Base-by-base conservation (phyloP, 768 basidiomycete genomes). In the Leucocoprinus birnbaumii region DNA sequence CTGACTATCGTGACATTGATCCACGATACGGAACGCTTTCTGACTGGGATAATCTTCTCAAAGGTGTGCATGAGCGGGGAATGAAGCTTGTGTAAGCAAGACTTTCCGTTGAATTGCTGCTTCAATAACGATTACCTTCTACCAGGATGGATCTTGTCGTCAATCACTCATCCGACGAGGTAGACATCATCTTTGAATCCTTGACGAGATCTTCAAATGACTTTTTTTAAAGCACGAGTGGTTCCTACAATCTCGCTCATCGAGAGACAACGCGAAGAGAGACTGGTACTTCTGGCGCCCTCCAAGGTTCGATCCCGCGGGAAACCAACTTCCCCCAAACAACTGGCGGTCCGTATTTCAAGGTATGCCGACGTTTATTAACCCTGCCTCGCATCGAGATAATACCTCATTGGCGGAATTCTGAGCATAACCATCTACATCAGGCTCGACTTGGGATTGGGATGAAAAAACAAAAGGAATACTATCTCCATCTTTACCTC, bases 231-330 rank as follows among this genome's bases (percentile, higher is more conserved):
- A 89, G 85, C 89, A 89, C 60, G 75, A 73, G 10, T 91, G 89
- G 89, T 91, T 89, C 70, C 57, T 75, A 27, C 73, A 81, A 61
- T 85, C 86, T 22, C 71, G 70, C 26, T 71, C 79, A 59, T 65
- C 75, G 68, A 64, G 80, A 71, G 65, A 71, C 6, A 73, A 79
- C 62, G 77, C 83, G 0, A 88, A 86, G 66, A 78, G 87, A 13
- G 80, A 89, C 62, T 89, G 86, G 86, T 91, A 89, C 67, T 76
- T 86, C 57, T 90, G 89, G 88, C 77, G 81, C 14, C 80, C 84
- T 3, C 80, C 85, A 2, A 76, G 70, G 59, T 74, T 70, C 58
- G 80, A 82, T 56, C 69, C 70, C 13, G 66, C 75, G 2, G 86
- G 87, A 0, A 71, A 78, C 44, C 76, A 78, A 21, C 68, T 72